Conservation (phyloP, 176 grass and related monocot species). For the Chrysopogon serrulatus region DNA sequence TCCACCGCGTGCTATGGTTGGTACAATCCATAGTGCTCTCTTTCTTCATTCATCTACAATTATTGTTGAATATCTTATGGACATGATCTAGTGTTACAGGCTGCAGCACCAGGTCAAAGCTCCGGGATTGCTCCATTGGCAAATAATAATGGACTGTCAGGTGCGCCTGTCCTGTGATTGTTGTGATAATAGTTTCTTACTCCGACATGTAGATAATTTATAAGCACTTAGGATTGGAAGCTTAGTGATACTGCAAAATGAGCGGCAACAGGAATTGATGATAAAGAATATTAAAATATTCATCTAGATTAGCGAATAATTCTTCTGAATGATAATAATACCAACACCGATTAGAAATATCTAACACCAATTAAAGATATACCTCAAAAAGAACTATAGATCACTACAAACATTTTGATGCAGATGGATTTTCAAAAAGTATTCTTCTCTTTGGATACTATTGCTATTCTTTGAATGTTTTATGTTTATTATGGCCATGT, state of each 20-base stretch:
- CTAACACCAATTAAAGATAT: not conserved
- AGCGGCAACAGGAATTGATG: not conserved
- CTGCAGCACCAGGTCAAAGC: slow-evolving; percentile 48
- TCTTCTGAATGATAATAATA: not conserved
- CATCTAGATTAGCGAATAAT: not conserved
- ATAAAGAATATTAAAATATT: not conserved
- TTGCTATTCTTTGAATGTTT: not conserved
- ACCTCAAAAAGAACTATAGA: not conserved
- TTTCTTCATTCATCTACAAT: not conserved
- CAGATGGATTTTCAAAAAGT: not conserved
- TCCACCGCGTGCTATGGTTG: slow-evolving; percentile 64
- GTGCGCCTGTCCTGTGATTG: slow-evolving; percentile 27
- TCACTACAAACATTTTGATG: not conserved
- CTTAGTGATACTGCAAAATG: not conserved
- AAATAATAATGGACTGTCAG: slow-evolving; percentile 55
- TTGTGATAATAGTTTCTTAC: not conserved
- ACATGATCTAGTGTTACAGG: slow-evolving; percentile 20
- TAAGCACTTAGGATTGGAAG: not conserved
- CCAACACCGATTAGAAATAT: not conserved
- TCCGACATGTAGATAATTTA: not conserved
- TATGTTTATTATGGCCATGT: not conserved
- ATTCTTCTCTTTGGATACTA: slow-evolving; percentile 23
- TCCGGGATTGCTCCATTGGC: slow-evolving; percentile 42
- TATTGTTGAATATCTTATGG: slow-evolving; percentile 7
- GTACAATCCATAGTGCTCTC: slow-evolving; percentile 15